phyloP scores from a whole-genome alignment of 805 yeast species.

The Candida suzukii region DNA sequence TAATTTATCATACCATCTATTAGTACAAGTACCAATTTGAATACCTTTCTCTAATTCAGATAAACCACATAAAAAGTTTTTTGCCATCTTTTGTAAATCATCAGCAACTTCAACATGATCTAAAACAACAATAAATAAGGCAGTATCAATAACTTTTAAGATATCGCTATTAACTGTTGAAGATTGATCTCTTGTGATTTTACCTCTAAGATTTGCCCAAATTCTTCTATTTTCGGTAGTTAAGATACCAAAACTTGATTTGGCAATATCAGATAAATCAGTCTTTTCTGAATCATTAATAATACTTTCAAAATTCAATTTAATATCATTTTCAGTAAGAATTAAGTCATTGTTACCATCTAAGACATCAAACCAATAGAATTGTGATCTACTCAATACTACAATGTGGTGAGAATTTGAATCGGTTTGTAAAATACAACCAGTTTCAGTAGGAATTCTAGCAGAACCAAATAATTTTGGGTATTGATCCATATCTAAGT shows the following conservation, averaged over 20 bases:
- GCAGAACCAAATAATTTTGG: slow-evolving; percentile 81
- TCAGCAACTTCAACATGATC: slow-evolving; percentile 68
- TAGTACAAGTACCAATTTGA: slow-evolving; percentile 90
- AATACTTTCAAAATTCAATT: slow-evolving; percentile 67
- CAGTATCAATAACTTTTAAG: slow-evolving; percentile 67
- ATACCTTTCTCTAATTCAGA: slow-evolving; percentile 74
- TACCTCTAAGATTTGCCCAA: slow-evolving; percentile 74
- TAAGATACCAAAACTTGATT: slow-evolving; percentile 78
- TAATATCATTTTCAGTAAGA: slow-evolving; percentile 68
- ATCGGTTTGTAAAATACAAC: slow-evolving; percentile 84
- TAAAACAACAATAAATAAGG: slow-evolving; percentile 74
- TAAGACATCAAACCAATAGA: slow-evolving; percentile 91
- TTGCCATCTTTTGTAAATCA: slow-evolving; percentile 58
- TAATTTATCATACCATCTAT: slow-evolving; percentile 90
- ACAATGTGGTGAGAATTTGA: slow-evolving; percentile 70
- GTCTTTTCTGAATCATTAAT: slow-evolving; percentile 61
- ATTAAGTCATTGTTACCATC: slow-evolving; percentile 66
- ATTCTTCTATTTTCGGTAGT: slow-evolving; percentile 85
- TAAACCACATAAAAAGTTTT: slow-evolving; percentile 84
- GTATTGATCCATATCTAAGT: slow-evolving; percentile 89
- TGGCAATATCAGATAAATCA: slow-evolving; percentile 52
- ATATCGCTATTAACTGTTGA: slow-evolving; percentile 58
- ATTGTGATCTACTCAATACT: slow-evolving; percentile 77
- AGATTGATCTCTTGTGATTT: slow-evolving; percentile 31
- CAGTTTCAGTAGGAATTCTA: slow-evolving; percentile 74